Base-by-base conservation (phyloP, 2,329 filamentous ascomycete genomes). In the Dactylellina cionopaga region DNA sequence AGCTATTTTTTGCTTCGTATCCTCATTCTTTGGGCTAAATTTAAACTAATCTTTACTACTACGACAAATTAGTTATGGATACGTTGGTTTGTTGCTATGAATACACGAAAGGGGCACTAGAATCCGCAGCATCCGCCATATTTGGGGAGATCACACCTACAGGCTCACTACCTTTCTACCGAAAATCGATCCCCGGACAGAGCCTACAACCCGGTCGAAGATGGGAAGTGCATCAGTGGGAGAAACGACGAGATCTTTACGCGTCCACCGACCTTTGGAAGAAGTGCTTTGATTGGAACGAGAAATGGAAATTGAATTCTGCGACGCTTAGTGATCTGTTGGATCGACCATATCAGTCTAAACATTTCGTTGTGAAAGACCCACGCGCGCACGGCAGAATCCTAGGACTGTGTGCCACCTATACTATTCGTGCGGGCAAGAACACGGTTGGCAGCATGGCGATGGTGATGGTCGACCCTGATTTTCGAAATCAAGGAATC, bases 101-200 rank as follows among this genome's bases (percentile, higher is more conserved):
- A 52, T 87, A 86, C 75, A 80, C 82, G 1, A 79, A 81, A 5
- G 58, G 77, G 13, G 82, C 84, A 39, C 79, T 89, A 15, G 82
- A 84, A 77, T 79, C 80, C 2, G 83, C 85, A 4, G 86, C 85
- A 10, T 80, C 82, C 9, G 75, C 86, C 27, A 80, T 89, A 6
- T 87, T 87, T 75, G 82, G 81, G 10, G 81, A 83, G 60, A 74
- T 76, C 5, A 74, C 74, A 29, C 58, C 75, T 5, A 55, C 75
- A 29, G 76, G 76, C 27, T 72, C 74, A n/a, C 65, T 77, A 56
- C 76, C 76, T 19, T 73, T 76, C 43, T 66, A 56, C 35, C 52
- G 69, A 54, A 76, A 76, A 69, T 41, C 63, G 65, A 33, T 7
- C 51, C 5, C 56, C 22, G 43, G 22, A 24, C 43, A 17, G 13